phyloP scores from a whole-genome alignment of 2,329 filamentous ascomycete genomes.

The Colletotrichum orchidophilum region DNA sequence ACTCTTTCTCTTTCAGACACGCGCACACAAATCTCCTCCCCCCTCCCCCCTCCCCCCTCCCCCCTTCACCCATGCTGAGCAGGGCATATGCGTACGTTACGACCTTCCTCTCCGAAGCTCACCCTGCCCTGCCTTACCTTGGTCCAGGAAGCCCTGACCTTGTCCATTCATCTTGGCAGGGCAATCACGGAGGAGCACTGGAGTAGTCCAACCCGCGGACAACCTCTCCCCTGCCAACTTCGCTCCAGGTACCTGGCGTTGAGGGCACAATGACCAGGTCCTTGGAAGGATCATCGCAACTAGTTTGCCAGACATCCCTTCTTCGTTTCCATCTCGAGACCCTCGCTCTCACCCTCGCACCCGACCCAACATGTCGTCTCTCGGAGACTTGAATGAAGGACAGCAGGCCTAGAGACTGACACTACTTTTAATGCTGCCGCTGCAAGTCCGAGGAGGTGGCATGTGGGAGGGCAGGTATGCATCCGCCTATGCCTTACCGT shows the following conservation, averaged over 20 bases:
- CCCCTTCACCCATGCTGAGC: neutral
- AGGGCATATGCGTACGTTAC: neutral
- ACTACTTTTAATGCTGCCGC: neutral
- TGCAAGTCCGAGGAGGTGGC: neutral
- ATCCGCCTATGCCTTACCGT: neutral
- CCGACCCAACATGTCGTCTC: neutral
- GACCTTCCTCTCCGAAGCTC: neutral
- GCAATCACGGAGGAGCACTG: neutral
- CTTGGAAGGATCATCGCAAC: conserved; percentile 13
- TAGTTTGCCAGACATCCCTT: neutral
- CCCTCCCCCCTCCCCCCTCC: neutral
- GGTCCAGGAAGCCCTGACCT: neutral
- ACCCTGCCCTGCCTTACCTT: neutral
- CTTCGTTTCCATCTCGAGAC: neutral
- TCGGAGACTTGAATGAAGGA: neutral
- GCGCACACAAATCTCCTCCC: neutral
- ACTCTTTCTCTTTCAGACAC: neutral
- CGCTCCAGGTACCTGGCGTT: conserved; percentile 30
- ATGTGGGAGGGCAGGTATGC: neutral
- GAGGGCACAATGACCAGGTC: conserved; percentile 23
- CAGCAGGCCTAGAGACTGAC: neutral
- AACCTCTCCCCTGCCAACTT: neutral
- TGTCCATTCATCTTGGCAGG: conserved; percentile 3
- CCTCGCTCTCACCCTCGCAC: conserved; percentile 3
- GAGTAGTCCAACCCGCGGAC: conserved; percentile 1